Evolutionary conservation across 306 rosid species (phyloP), one percentile per base, ranked within the genome.

Genomic region (Ammopiptanthus mongolicus): DNA sequence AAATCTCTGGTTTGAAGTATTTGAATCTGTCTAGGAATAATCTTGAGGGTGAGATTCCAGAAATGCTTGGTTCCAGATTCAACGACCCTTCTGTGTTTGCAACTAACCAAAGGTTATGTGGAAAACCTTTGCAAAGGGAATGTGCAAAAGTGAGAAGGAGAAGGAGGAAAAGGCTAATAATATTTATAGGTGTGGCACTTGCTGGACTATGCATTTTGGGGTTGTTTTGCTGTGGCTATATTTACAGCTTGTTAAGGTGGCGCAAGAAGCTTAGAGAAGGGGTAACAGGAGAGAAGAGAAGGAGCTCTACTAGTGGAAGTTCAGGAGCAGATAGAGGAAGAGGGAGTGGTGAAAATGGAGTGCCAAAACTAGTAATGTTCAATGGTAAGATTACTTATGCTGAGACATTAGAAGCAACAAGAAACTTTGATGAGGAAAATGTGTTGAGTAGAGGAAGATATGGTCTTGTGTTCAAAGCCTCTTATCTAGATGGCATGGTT

Each of bases 341-440:
- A 3, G 91, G 88, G 9, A 92, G 96, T 8, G 89, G 96, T 0
- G 96, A 92, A 72, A 87, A 88, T 23, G 97, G 93, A 33, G 97
- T 93, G 5, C 92, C 96, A 46, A 92, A 88, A 18, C 90, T 92
- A 1, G 86, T 92, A 2, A 90, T 92, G 89, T 90, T 92, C 89
- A 85, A 82, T 65, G 87, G 60, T 77, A 92, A 90, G 84, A 92
- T 90, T 17, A 92, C 92, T 1, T 82, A 72, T 28, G 91, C 89
- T 0, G 97, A 92, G 82, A 81, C 96, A 69, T 18, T 92, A 44
- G 97, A 90, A 81, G 97, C 97, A 65, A 92, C 97, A 0, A 90
- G 96, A 59, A 88, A 92, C 46, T 92, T 92, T 8, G 97, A 90
- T 13, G 97, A 92, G 71, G 97, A 92, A 77, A 92, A 90, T 64